Conservation (phyloP, 1,139 yeast species). For the Kodamaea plutei region DNA sequence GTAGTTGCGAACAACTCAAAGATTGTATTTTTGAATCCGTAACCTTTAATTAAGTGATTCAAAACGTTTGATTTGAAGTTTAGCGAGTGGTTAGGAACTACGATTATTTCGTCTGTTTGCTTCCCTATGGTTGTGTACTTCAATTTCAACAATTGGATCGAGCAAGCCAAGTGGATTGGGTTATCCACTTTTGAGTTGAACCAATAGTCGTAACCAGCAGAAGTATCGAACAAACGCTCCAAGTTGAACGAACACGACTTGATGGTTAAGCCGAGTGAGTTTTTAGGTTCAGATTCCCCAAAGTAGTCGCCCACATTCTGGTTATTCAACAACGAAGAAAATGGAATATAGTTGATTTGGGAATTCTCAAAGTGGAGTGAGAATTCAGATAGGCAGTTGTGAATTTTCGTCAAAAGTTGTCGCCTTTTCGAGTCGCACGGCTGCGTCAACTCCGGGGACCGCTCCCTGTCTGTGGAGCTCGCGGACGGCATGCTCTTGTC, state of each 20-base stretch:
- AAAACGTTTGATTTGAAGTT: slow-evolving; percentile 54
- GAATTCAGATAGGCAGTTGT: slow-evolving; percentile 18
- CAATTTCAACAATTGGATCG: slow-evolving; percentile 40
- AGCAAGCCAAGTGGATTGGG: slow-evolving; percentile 49
- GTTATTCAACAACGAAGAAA: slow-evolving; percentile 25
- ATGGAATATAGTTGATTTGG: slow-evolving; percentile 31
- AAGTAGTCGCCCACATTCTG: slow-evolving; percentile 28
- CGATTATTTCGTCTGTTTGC: slow-evolving; percentile 39
- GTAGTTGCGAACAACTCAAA: slow-evolving; percentile 40
- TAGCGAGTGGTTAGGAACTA: slow-evolving; percentile 49
- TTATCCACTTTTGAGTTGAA: slow-evolving; percentile 45
- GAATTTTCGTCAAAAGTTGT: slow-evolving; percentile 7
- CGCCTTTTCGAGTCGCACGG: slow-evolving; percentile 13
- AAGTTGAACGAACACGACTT: slow-evolving; percentile 33
- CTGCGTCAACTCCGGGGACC: too few species aligned
- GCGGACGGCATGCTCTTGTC: not conserved
- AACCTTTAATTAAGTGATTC: slow-evolving; percentile 31
- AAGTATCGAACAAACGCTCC: slow-evolving; percentile 27
- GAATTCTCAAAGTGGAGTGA: slow-evolving; percentile 33
- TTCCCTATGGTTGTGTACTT: slow-evolving; percentile 20
- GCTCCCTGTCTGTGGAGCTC: too few species aligned
- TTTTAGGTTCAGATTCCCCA: slow-evolving; percentile 18
- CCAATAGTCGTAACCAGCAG: slow-evolving; percentile 60
- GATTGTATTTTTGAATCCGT: slow-evolving; percentile 36
- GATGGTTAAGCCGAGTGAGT: slow-evolving; percentile 25